Base-by-base conservation (phyloP, 2,329 filamentous ascomycete species). In the Biscogniauxia mediterranea region DNA sequence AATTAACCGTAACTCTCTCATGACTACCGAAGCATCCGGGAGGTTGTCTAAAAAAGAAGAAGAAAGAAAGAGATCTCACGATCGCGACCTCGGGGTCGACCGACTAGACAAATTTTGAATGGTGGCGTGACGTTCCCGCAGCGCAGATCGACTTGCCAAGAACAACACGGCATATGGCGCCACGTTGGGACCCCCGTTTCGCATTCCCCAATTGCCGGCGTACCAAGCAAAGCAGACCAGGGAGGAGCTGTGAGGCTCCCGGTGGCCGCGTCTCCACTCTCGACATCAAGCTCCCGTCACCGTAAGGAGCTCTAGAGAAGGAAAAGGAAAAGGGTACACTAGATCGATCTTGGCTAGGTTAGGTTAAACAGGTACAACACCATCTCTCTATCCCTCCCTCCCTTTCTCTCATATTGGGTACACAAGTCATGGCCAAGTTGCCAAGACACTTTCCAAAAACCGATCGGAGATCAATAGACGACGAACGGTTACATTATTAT, bases 121-220 rank as follows among this genome's bases (percentile, higher is more conserved):
- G 54, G 54, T 55, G 54, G 54, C 21, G 54, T 55, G 54, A 55
- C 54, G 23, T 26, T 26, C 38, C 54, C 38, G 54, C 54, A 55
- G 15, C 28, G 54, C 42, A 25, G 54, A 56, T 56, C 54, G 28
- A 38, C 25, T 20, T 20, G 26, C 23, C 26, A 38, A 20, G 32
- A 19, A 55, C 54, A 21, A 23, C 21, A 55, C 28, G 2, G 8
- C 25, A 55, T 26, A 28, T 28, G 52, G 28, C 54, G 19, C 25
- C 54, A 55, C 54, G 54, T 21, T 42, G 6, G 28, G 28, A 28
- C 13, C 25, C 25, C 28, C 28, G 7, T 42, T 38, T 19, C 8
- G 19, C 25, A 38, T 19, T 17, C 23, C 32, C 54, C 54, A 55
- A 42, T 42, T 55, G 53, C 54, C 54, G 54, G 54, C 26, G 32